A percentile compares a stretch with the other conserved stretches of the same genome.
These are phyloP conservation scores for Aplosporella prunicola DNA, from an alignment of 2,329 filamentous ascomycete species.

Conservation along the genomic window DNA sequence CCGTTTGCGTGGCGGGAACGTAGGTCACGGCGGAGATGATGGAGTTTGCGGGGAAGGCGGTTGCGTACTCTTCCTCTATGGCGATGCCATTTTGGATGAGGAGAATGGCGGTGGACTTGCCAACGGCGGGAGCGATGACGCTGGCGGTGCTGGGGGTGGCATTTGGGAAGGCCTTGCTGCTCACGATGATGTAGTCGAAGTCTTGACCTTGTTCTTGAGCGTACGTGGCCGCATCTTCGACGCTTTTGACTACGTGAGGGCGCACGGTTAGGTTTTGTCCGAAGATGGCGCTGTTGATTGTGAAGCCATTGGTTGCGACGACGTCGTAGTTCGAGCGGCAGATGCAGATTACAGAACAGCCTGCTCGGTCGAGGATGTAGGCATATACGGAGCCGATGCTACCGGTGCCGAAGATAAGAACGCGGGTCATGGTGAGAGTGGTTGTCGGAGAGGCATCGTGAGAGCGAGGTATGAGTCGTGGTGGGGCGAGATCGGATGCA, in stretches of 20 bases:
- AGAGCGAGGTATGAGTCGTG: neutral
- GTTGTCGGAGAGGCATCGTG: neutral
- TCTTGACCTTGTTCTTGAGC: conserved; percentile 1
- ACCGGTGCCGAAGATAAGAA: conserved; percentile 35
- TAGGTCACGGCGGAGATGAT: conserved; percentile 50
- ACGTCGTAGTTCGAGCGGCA: conserved; percentile 38
- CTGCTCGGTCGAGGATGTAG: conserved; percentile 31
- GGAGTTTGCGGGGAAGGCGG: conserved; percentile 41
- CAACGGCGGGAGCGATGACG: conserved; percentile 32
- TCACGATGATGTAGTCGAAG: conserved; percentile 42
- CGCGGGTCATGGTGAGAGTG: conserved; percentile 1
- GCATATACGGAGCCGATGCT: conserved; percentile 35
- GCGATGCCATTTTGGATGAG: conserved; percentile 54
- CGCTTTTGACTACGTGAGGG: conserved; percentile 27
- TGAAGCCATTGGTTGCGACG: conserved; percentile 32
- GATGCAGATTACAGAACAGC: conserved; percentile 32
- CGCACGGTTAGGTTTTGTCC: conserved; percentile 25
- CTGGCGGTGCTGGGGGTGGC: conserved; percentile 19
- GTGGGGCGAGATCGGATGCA: neutral
- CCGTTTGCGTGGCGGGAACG: conserved; percentile 42
- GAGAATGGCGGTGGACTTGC: conserved; percentile 42
- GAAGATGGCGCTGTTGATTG: conserved; percentile 18
- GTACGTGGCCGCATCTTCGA: conserved; percentile 22
- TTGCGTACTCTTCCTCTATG: conserved; percentile 47
- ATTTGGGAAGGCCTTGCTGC: conserved; percentile 37